Percentiles rank a stretch among this genome's conserved stretches.
These are phyloP conservation scores for Amanita jacksonii DNA, from an alignment of 768 basidiomycete genomes.

Conservation along the genomic window DNA sequence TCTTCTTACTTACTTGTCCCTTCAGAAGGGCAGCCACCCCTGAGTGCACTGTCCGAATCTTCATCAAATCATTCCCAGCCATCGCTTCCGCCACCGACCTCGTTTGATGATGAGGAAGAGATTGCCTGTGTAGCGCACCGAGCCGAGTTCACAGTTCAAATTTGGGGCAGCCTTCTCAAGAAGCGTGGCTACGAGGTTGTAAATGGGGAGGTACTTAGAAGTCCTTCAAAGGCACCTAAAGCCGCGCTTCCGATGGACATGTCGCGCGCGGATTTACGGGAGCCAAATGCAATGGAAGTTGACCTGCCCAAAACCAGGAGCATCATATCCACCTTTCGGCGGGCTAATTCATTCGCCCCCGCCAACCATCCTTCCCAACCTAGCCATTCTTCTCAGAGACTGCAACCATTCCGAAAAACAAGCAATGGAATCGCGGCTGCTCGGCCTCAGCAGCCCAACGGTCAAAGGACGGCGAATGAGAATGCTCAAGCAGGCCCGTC, in stretches of 20 bases:
- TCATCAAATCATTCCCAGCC: constrained; percentile 11
- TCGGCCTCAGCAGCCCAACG: neutral
- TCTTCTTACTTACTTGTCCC: constrained; percentile 11
- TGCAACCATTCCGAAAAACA: constrained; percentile 39
- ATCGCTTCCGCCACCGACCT: constrained; percentile 10
- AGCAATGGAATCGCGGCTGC: constrained; percentile 11
- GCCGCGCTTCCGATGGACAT: constrained; percentile 6
- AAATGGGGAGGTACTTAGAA: constrained; percentile 49
- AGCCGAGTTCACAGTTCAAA: constrained; percentile 50
- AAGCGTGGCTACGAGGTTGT: constrained; percentile 58
- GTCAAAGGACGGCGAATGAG: neutral
- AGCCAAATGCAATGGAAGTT: constrained; percentile 8
- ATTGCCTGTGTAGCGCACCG: constrained; percentile 43
- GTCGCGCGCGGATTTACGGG: constrained; percentile 13
- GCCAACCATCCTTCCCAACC: constrained; percentile 14
- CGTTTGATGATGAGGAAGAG: constrained; percentile 46
- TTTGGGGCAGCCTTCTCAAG: constrained; percentile 64
- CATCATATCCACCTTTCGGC: constrained; percentile 51
- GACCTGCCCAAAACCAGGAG: constrained; percentile 17
- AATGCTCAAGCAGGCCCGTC: constrained; percentile 6
- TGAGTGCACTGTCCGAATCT: constrained; percentile 14
- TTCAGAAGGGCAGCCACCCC: constrained; percentile 17
- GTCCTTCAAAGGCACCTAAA: constrained; percentile 37
- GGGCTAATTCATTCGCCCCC: constrained; percentile 58
- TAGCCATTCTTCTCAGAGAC: constrained; percentile 15